Evolutionary conservation across 441 rosid species (phyloP).

Genomic region (Kokia cookei): DNA sequence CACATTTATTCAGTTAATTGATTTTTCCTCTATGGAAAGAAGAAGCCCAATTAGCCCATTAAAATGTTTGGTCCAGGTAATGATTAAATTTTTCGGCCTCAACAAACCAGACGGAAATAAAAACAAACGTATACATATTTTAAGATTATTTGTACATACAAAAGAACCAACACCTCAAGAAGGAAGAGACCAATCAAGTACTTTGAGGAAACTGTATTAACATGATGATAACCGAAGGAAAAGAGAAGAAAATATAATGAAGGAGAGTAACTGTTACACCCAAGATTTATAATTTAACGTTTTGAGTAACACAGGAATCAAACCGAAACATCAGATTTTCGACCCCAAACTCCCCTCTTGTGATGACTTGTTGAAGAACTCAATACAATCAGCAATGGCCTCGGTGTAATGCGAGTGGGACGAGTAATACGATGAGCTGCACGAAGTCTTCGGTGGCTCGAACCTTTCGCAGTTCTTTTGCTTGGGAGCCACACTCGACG

Average conservation of each 20-base stretch:
- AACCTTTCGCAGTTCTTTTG: constrained; percentile 35
- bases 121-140: no score
- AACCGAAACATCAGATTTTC: constrained; percentile 35
- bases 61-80: no score
- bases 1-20: no score
- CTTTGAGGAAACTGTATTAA: neutral
- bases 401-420: constrained; percentile 72
- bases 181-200: neutral
- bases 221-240: neutral
- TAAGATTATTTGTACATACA: no score
- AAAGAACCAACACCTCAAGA: neutral
- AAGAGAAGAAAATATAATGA: neutral
- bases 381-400: constrained; percentile 89
- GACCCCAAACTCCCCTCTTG: constrained; percentile 41
- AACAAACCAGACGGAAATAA: no score
- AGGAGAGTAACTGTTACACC: neutral
- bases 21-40: no score
- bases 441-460: constrained; percentile 85
- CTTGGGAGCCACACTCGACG: constrained; percentile 7
- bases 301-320: constrained; percentile 8
- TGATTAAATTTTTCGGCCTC: no score
- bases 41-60: no score
- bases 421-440: constrained; percentile 81
- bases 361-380: constrained; percentile 85
- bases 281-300: neutral